Conservation (phyloP, 306 rosid genomes). For the Adenanthera pavonina region DNA sequence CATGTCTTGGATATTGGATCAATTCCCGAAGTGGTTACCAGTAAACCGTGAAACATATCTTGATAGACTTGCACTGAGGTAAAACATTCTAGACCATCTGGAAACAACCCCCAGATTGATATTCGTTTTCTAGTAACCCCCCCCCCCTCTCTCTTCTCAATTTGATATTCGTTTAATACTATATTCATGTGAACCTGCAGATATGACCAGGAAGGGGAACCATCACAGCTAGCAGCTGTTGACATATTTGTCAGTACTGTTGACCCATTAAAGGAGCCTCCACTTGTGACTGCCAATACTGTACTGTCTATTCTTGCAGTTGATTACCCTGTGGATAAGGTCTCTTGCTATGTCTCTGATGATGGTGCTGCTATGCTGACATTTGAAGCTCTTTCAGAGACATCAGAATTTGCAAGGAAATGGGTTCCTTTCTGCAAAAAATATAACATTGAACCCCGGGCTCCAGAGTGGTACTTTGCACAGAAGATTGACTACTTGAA, state of each 20-base stretch:
- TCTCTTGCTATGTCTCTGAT: constrained; percentile 97
- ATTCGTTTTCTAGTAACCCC: too few species aligned
- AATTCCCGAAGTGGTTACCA: constrained; percentile 97
- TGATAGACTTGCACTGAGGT: constrained; percentile 92
- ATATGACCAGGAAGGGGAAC: constrained; percentile 94
- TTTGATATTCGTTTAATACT: constrained; percentile 37
- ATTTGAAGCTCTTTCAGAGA: constrained; percentile 94
- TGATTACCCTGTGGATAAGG: constrained; percentile 97
- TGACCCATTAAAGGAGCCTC: constrained; percentile 96
- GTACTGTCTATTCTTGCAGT: constrained; percentile 94
- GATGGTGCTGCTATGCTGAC: constrained; percentile 99
- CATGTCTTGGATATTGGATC: constrained; percentile 96
- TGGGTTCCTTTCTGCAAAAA: constrained; percentile 97
- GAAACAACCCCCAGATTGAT: too few species aligned
- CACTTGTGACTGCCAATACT: constrained; percentile 96
- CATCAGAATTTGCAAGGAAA: constrained; percentile 88
- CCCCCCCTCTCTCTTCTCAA: constrained; percentile 14
- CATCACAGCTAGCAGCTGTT: constrained; percentile 90
- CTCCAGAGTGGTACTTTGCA: constrained; percentile 97
- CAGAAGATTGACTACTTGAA: constrained; percentile 96
- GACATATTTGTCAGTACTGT: constrained; percentile 98
- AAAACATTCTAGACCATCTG: background rate
- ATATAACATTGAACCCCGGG: constrained; percentile 90
- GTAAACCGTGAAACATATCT: constrained; percentile 97
- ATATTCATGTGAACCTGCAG: constrained; percentile 51